These are phyloP conservation scores for Isabelozyma pseudorhagii DNA, from an alignment of 805 yeast genomes.

Conservation along the genomic window DNA sequence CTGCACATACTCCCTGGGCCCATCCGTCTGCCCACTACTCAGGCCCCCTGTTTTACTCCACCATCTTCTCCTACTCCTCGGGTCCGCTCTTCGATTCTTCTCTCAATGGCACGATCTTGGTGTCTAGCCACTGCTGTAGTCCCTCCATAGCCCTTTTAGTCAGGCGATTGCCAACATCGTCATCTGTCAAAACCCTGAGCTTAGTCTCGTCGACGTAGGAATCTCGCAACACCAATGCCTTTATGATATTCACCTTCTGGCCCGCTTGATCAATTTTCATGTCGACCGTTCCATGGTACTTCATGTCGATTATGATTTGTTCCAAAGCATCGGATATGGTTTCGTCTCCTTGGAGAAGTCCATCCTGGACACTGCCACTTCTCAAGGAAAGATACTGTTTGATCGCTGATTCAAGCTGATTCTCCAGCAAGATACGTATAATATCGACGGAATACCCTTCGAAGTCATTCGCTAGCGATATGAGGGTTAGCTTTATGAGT, in stretches of 20 bases:
- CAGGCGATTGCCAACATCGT: slow-evolving; percentile 18
- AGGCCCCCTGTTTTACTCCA: not conserved
- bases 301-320: slow-evolving; percentile 19
- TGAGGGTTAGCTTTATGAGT: slow-evolving; percentile 24
- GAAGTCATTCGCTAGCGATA: slow-evolving; percentile 18
- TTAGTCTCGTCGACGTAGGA: slow-evolving; percentile 20
- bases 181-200: slow-evolving; percentile 21
- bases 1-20: too few relatives aligned
- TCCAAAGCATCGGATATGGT: slow-evolving; percentile 11
- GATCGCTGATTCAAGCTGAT: not conserved
- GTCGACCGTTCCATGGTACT: slow-evolving; percentile 18
- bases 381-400: not conserved
- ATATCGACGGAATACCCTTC: slow-evolving; percentile 14
- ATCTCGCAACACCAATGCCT: slow-evolving; percentile 24
- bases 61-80: not conserved
- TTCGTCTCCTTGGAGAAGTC: not conserved
- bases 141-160: slow-evolving; percentile 13
- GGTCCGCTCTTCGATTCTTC: not conserved
- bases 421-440: not conserved
- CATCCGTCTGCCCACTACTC: too few relatives aligned
- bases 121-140: slow-evolving; percentile 21
- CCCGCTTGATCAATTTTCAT: slow-evolving; percentile 26
- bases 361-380: not conserved
- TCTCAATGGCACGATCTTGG: slow-evolving; percentile 9
- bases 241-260: slow-evolving; percentile 12